Conservation (phyloP, 2,329 filamentous ascomycete species). For the Phoma sp. region DNA sequence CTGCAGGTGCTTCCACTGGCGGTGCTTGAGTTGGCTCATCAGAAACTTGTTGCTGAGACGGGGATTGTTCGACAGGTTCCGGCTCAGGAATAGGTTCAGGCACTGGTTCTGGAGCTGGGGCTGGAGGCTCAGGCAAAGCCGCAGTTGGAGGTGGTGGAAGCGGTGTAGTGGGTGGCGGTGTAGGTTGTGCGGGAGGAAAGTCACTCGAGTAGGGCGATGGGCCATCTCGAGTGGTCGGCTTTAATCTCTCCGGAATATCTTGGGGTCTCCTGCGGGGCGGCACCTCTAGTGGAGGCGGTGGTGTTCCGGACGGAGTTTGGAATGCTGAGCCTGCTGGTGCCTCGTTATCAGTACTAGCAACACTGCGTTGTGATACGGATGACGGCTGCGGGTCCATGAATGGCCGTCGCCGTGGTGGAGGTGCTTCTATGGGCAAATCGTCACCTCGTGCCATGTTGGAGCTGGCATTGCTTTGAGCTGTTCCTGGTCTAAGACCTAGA, state of each 20-base stretch:
- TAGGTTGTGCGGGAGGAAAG: constrained; percentile 24
- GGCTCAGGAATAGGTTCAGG: constrained; percentile 51
- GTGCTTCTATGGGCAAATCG: constrained; percentile 36
- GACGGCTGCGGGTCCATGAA: constrained; percentile 64
- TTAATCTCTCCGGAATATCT: constrained; percentile 39
- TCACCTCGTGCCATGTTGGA: constrained; percentile 39
- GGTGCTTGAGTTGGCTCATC: constrained; percentile 5
- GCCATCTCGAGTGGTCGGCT: constrained; percentile 20
- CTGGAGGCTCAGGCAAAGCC: constrained; percentile 19
- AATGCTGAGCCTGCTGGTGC: constrained; percentile 28
- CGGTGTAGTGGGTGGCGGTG: constrained; percentile 32
- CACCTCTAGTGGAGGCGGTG: constrained; percentile 32
- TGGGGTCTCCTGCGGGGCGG: constrained; percentile 34
- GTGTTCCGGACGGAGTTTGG: constrained; percentile 31
- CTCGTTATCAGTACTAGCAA: constrained; percentile 31
- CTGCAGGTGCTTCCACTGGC: constrained; percentile 6
- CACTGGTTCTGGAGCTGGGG: constrained; percentile 18
- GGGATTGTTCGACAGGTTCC: constrained; percentile 45
- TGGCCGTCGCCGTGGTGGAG: constrained; percentile 68
- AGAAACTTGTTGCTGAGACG: constrained; percentile 4
- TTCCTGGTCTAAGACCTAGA: constrained; percentile 42
- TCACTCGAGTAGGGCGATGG: constrained; percentile 11
- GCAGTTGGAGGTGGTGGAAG: constrained; percentile 34
- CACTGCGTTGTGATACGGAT: constrained; percentile 33
- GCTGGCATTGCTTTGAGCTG: constrained; percentile 45